Conservation (phyloP, 164 flowering plant species). For the Echeveria elegans region DNA sequence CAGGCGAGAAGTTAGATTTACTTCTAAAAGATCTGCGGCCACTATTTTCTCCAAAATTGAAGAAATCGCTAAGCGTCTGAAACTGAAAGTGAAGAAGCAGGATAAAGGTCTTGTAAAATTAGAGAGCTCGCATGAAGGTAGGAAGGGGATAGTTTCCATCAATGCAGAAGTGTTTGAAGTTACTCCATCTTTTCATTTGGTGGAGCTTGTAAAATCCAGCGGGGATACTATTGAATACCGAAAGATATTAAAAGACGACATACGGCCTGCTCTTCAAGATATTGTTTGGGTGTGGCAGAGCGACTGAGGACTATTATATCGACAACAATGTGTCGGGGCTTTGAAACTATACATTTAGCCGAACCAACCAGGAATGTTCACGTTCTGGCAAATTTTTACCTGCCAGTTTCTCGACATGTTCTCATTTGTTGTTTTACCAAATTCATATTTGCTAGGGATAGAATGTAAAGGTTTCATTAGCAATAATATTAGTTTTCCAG, state of each 20-base stretch:
- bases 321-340: not conserved
- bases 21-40: constrained; percentile 38
- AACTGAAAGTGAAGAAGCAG: constrained; percentile 36
- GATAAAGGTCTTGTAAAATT: constrained; percentile 40
- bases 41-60: constrained; percentile 45
- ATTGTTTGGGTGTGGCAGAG: constrained; percentile 66
- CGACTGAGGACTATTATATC: constrained; percentile 16
- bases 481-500: too few relatives aligned
- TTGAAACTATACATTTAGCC: constrained; percentile 11
- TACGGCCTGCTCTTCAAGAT: constrained; percentile 52
- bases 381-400: not conserved
- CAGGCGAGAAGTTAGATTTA: constrained; percentile 39
- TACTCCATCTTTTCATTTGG: constrained; percentile 42
- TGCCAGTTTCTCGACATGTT: not conserved
- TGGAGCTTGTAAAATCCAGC: constrained; percentile 42
- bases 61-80: constrained; percentile 34
- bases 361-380: not conserved
- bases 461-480: too few relatives aligned
- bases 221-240: constrained; percentile 53
- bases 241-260: constrained; percentile 28
- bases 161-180: constrained; percentile 52
- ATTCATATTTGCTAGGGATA: too few relatives aligned
- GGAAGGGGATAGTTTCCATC: constrained; percentile 39
- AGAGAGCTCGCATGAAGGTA: constrained; percentile 41
- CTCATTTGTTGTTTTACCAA: not conserved